Evolutionary conservation across 441 rosid species (phyloP).

Genomic region (Mallotus repandus): DNA sequence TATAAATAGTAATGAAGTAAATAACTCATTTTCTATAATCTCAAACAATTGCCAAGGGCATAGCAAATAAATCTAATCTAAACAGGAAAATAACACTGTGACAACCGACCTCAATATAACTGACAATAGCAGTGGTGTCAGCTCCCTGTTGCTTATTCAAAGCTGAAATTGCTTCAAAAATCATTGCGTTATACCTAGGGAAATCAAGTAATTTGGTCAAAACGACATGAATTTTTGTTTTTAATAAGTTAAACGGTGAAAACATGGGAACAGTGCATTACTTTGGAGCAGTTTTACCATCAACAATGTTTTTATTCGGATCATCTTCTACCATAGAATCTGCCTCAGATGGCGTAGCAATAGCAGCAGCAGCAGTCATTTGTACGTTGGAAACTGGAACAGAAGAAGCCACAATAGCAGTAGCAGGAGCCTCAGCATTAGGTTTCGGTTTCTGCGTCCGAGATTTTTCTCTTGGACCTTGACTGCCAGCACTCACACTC

Average conservation of each 20-base stretch:
- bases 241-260: too few relatives aligned
- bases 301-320: conserved; percentile 27
- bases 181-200: conserved; percentile 50
- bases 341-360: conserved; percentile 24
- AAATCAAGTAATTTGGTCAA: conserved; percentile 2
- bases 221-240: too few relatives aligned
- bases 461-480: conserved; percentile 48
- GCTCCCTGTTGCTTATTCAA: conserved; percentile 49
- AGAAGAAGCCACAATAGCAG: conserved; percentile 22
- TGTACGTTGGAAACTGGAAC: conserved; percentile 24
- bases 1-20: not conserved
- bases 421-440: conserved; percentile 28
- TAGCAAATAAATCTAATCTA: not conserved
- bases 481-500: conserved; percentile 41
- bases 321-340: conserved; percentile 30
- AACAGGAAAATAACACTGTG: conserved; percentile 2
- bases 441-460: conserved; percentile 41
- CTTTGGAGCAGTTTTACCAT: conserved; percentile 38
- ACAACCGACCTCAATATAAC: conserved; percentile 50
- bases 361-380: conserved; percentile 19
- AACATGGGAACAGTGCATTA: conserved; percentile 21
- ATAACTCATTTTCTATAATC: not conserved
- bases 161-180: conserved; percentile 57
- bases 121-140: conserved; percentile 45
- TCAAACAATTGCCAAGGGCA: conserved; percentile 11